phyloP scores from a whole-genome alignment of 2,329 filamentous ascomycete genomes.

The Claviceps capensis region DNA sequence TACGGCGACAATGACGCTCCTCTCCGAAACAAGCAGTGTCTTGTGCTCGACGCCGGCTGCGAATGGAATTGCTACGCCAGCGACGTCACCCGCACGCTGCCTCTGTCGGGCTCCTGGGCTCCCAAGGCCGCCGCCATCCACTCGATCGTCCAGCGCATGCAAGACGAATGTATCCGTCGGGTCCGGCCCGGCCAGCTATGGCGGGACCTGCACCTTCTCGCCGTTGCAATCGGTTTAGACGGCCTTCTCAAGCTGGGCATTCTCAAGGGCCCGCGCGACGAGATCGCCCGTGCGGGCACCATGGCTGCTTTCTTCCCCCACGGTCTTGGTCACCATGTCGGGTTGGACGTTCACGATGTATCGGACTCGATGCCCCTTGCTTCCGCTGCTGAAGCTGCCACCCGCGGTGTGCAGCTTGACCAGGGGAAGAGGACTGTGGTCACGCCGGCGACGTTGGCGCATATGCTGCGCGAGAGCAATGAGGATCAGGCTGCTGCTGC shows the following conservation, averaged over 20 bases:
- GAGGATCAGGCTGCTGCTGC: neutral
- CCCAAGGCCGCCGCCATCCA: conserved; percentile 61
- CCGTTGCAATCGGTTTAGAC: conserved; percentile 56
- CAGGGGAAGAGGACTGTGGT: conserved; percentile 29
- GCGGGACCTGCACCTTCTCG: conserved; percentile 58
- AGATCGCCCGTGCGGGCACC: conserved; percentile 39
- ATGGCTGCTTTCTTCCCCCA: conserved; percentile 53
- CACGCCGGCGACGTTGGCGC: conserved; percentile 20
- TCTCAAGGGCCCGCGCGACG: conserved; percentile 46
- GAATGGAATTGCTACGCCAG: conserved; percentile 79
- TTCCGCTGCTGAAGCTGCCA: conserved; percentile 23
- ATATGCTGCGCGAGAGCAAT: neutral
- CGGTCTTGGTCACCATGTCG: conserved; percentile 51
- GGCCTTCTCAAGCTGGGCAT: conserved; percentile 62
- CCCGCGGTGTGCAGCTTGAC: conserved; percentile 16
- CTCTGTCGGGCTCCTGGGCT: conserved; percentile 55
- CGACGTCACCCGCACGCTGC: conserved; percentile 82
- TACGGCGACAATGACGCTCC: conserved; percentile 69
- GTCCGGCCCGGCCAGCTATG: conserved; percentile 58
- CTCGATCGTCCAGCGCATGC: conserved; percentile 67
- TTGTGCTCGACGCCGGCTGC: conserved; percentile 78
- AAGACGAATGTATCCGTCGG: conserved; percentile 55
- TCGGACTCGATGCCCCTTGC: conserved; percentile 23
- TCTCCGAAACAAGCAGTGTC: conserved; percentile 53
- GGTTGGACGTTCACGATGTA: conserved; percentile 51